A percentile compares a stretch with the other conserved stretches of the same genome.
Evolutionary conservation across 768 basidiomycete genomes (phyloP).

Genomic region (Phaffia australis): DNA sequence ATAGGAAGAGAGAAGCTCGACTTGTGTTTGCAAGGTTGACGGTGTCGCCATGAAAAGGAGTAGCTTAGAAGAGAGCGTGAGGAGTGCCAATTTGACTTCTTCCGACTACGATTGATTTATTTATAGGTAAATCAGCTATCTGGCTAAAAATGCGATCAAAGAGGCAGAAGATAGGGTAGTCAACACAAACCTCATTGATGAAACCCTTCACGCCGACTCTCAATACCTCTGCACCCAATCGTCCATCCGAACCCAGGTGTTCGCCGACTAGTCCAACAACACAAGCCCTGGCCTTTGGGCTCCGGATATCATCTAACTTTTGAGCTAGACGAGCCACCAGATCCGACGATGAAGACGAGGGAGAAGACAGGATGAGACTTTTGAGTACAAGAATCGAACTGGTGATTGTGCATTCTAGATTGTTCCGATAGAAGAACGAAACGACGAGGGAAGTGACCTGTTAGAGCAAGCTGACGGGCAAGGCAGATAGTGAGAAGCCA

Average conservation of each 20-base stretch:
- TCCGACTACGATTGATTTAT: not conserved
- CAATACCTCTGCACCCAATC: conserved; percentile 57
- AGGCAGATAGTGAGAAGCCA: not conserved
- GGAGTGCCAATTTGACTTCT: conserved; percentile 31
- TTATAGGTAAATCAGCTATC: not conserved
- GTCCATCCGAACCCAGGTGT: conserved; percentile 46
- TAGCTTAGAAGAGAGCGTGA: conserved; percentile 79
- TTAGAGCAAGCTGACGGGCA: not conserved
- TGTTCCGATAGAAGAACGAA: not conserved
- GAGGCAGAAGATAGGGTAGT: not conserved
- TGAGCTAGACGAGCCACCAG: conserved; percentile 72
- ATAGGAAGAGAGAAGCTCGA: conserved; percentile 44
- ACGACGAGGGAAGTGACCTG: not conserved
- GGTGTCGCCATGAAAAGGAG: conserved; percentile 48
- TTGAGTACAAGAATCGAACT: conserved; percentile 77
- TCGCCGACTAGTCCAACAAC: conserved; percentile 90
- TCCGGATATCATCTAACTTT: conserved; percentile 65
- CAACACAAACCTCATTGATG: conserved; percentile 43
- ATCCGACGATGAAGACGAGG: conserved; percentile 39
- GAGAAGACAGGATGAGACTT: conserved; percentile 58
- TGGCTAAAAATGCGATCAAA: not conserved
- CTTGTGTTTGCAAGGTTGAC: conserved; percentile 33
- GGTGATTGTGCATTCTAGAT: conserved; percentile 60
- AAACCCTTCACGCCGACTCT: conserved; percentile 69
- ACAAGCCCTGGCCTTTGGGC: conserved; percentile 71